These are phyloP conservation scores for Rugonectria rugulosa DNA, from an alignment of 2,329 filamentous ascomycete genomes.

Conservation along the genomic window DNA sequence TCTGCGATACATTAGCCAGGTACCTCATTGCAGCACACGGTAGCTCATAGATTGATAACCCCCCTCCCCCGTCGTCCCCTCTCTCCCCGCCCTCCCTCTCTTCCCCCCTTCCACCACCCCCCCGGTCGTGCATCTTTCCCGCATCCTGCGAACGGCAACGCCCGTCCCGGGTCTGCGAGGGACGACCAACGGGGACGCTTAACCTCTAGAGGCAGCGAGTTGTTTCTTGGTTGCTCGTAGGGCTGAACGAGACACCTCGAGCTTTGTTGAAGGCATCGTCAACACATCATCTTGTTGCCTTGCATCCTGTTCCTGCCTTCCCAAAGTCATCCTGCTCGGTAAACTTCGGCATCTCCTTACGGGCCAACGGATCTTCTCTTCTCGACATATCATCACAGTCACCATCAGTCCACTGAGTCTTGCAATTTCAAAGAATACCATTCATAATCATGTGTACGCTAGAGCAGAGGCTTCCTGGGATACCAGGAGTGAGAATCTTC, in stretches of 20 bases:
- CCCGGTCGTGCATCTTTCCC: conserved; percentile 32
- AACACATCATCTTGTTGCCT: not conserved
- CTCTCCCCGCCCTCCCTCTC: conserved; percentile 12
- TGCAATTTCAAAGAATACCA: conserved; percentile 4
- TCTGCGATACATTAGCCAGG: too few relatives aligned
- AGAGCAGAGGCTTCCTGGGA: too few relatives aligned
- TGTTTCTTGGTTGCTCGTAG: not conserved
- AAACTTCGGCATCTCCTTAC: conserved; percentile 11
- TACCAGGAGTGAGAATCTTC: not conserved
- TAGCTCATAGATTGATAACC: conserved; percentile 23
- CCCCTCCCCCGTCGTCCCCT: conserved; percentile 16
- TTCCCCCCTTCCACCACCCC: too few relatives aligned
- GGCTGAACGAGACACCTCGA: not conserved
- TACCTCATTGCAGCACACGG: too few relatives aligned
- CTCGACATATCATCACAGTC: not conserved
- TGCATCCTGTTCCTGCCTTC: too few relatives aligned
- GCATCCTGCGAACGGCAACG: conserved; percentile 34
- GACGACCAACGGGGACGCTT: conserved; percentile 30
- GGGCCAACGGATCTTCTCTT: not conserved
- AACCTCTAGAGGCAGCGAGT: conserved; percentile 39
- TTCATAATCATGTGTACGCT: not conserved
- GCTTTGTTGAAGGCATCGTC: too few relatives aligned
- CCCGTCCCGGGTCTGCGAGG: conserved; percentile 28
- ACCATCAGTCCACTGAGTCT: not conserved
- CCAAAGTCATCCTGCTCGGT: not conserved